A percentile compares a stretch with the other conserved stretches of the same genome.
Evolutionary conservation across 441 rosid species (phyloP).

Genomic region (Pelargonium citronellum): DNA sequence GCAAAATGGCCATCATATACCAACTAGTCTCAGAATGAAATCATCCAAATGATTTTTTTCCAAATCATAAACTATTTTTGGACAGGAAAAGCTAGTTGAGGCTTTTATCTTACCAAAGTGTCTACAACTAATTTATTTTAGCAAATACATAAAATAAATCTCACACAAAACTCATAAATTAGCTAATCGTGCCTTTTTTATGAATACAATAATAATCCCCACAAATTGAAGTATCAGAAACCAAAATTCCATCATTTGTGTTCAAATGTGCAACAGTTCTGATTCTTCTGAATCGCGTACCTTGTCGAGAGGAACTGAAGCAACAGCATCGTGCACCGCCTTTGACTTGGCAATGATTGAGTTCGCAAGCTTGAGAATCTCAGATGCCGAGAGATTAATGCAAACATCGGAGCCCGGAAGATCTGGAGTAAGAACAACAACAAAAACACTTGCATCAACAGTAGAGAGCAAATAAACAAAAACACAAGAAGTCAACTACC

Average conservation of each 20-base stretch:
- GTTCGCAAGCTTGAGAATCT: constrained; percentile 62
- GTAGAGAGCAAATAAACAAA: not conserved
- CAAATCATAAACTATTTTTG: not conserved
- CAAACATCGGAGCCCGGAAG: constrained; percentile 64
- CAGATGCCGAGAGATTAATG: constrained; percentile 55
- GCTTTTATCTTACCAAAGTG: too few species aligned
- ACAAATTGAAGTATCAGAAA: not conserved
- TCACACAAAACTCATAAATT: not conserved
- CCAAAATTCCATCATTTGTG: not conserved
- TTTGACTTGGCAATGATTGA: constrained; percentile 58
- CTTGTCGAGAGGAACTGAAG: constrained; percentile 74
- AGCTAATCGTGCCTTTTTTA: not conserved
- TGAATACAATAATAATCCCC: not conserved
- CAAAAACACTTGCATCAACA: not conserved
- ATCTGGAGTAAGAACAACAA: constrained; percentile 36
- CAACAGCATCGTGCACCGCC: constrained; percentile 60
- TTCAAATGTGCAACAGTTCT: not conserved
- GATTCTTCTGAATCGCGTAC: constrained; percentile 26
- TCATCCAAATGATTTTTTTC: not conserved
- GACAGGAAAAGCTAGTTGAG: not conserved
- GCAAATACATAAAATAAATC: not conserved
- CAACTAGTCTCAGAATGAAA: not conserved
- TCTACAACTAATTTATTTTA: not conserved
- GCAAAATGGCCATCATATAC: not conserved
- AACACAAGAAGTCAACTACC: not conserved